Evolutionary conservation across 2,329 filamentous ascomycete genomes (phyloP), one percentile per base, ranked within the genome.

Genomic region (Sarocladium brachiariae): DNA sequence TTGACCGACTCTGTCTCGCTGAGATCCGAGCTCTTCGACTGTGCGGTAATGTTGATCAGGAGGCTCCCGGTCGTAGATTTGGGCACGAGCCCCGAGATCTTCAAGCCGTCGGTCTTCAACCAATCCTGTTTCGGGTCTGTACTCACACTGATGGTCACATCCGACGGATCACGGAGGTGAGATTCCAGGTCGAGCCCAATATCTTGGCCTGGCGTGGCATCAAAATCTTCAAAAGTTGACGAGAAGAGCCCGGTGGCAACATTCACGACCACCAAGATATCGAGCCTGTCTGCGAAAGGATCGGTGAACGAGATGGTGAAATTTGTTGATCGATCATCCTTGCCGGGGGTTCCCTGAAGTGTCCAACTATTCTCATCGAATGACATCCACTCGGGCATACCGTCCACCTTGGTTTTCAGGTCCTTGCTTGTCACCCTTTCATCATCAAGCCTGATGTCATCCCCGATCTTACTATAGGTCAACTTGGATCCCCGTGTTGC

Each of bases 351-450:
- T 2, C 89, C 90, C 27, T 68, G 74, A 6, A 95, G 66, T 1
- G 68, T 69, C 61, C 89, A 77, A 0, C 81, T 83, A 8, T 68
- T 58, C 2, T 75, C 68, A 58, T 93, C 75, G 50, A 93, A 78
- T 0, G 70, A 69, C 23, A 95, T 64, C 90, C 90, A 95, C 2
- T 69, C 61, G 0, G 89, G 88, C 11, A 82, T 63, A 23, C 76
- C 67, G 1, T 76, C 54, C 0, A 68, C 72, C 1, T 73, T 71
- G 5, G 81, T 72, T 1, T 73, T 71, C 27, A 91, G 58, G 25
- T 83, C 74, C 0, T 68, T 67, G 3, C 71, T 63, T 3, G 65
- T 64, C 2, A 83, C 67, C 1, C 70, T 61, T 34, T 73, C 64
- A 5, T 76, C 76, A 62, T 89, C 84, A 10, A 89, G 61, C 38